Base-by-base conservation (phyloP, 2,329 filamentous ascomycete species). In the Colletotrichum sp. region DNA sequence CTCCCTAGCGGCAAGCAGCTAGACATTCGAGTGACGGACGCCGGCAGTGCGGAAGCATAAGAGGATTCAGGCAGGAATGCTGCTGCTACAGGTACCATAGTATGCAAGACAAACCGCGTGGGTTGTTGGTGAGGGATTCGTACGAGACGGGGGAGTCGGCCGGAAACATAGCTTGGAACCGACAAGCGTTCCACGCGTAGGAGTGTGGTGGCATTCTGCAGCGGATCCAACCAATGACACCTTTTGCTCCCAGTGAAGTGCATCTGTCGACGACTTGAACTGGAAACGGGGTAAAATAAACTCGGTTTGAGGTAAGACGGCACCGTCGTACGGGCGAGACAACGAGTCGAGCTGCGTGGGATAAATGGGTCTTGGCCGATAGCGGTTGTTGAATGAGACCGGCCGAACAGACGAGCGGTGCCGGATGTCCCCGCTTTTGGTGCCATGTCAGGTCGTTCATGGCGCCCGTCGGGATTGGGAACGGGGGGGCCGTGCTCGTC, bases 391-490 rank as follows among this genome's bases (percentile, higher is more conserved):
- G n/a, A 65, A 36, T 65, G 64, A 67, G 69, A 68, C 56, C 64
- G 65, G 70, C 58, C 58, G 64, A 60, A 16, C 13, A 39, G 55
- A 72, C 43, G 65, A 65, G 48, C 74, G 74, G 69, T 76, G 28
- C 74, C 64, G 74, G 64, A 30, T 28, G 70, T 48, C 64, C 56
- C 74, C 74, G 70, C 64, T 64, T 73, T 68, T 67, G 69, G 30
- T 32, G 22, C 58, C 22, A 64, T 58, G 69, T 58, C 22, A 64
- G 43, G 69, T 64, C 32, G 39, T 52, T 58, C 69, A 27, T 60
- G 43, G 34, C 58, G 72, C 64, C 70, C 56, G 70, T 68, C 64
- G 58, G 58, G 48, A 64, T 66, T 75, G 58, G 64, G 60, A 58
- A 52, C 65, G 65, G 70, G 65, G 60, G 74, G 58, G 68, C 70